Evolutionary conservation across 2,329 filamentous ascomycete genomes (phyloP).

Genomic region (Trichoderma breve): DNA sequence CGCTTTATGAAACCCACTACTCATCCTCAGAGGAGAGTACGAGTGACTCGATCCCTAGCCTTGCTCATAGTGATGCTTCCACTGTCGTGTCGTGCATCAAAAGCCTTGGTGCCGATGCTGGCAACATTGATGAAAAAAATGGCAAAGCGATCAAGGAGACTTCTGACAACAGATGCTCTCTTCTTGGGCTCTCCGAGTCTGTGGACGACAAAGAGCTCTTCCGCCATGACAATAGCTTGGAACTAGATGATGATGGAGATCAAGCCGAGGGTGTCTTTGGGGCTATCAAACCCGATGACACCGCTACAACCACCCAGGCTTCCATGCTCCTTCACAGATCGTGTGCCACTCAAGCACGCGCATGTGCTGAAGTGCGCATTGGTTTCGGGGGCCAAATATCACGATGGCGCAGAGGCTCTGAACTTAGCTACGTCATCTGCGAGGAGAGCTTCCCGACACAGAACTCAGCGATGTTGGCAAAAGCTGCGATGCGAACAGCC

Average conservation of each 20-base stretch:
- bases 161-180: accelerated
- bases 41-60: neutral
- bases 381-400: neutral
- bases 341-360: neutral
- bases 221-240: too few species aligned
- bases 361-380: neutral
- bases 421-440: neutral
- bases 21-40: neutral
- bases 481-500: neutral
- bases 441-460: neutral
- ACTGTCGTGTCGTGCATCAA: neutral
- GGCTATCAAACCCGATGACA: neutral
- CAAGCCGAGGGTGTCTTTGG: too few species aligned
- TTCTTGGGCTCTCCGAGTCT: neutral
- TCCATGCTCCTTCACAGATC: neutral
- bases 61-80: neutral
- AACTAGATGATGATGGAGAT: too few species aligned
- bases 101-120: neutral
- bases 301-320: too few species aligned
- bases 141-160: neutral
- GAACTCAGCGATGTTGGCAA: accelerated
- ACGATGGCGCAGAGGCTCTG: neutral
- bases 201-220: accelerated
- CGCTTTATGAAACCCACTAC: neutral
- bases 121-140: neutral